Percentiles rank a stretch among this genome's conserved stretches.
Evolutionary conservation across 306 rosid species (phyloP).

Genomic region (Mimosa bimucronata): DNA sequence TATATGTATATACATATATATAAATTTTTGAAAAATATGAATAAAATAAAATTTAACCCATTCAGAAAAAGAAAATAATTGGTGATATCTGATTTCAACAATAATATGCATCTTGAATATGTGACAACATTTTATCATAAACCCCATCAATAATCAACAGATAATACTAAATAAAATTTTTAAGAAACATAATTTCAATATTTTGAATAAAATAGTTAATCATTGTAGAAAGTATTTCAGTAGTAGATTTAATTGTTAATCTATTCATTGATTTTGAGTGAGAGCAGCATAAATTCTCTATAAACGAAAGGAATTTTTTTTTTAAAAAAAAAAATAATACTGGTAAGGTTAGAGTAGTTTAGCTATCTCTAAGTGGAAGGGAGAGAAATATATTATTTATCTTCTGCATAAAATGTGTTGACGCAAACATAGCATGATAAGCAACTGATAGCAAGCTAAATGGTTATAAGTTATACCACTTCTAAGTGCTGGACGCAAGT

Average conservation of each 20-base stretch:
- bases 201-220: neutral
- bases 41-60: too few relatives aligned
- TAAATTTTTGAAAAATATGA: too few relatives aligned
- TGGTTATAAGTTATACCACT: conserved; percentile 59
- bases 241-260: neutral
- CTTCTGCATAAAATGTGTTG: neutral
- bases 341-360: neutral
- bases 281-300: neutral
- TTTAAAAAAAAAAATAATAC: neutral
- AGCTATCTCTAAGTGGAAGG: neutral
- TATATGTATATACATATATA: too few relatives aligned
- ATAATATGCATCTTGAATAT: too few relatives aligned
- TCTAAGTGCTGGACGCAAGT: conserved; percentile 78
- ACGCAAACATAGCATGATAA: conserved; percentile 17
- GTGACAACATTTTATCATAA: too few relatives aligned
- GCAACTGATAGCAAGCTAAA: neutral
- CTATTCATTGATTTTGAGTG: neutral
- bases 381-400: neutral
- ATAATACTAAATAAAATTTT: too few relatives aligned
- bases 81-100: too few relatives aligned
- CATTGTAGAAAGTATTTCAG: neutral
- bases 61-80: too few relatives aligned
- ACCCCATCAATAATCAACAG: too few relatives aligned
- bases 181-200: neutral
- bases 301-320: neutral